Conservation (phyloP, 1,284 basidiomycete species). For the Volvariella surrecta region DNA sequence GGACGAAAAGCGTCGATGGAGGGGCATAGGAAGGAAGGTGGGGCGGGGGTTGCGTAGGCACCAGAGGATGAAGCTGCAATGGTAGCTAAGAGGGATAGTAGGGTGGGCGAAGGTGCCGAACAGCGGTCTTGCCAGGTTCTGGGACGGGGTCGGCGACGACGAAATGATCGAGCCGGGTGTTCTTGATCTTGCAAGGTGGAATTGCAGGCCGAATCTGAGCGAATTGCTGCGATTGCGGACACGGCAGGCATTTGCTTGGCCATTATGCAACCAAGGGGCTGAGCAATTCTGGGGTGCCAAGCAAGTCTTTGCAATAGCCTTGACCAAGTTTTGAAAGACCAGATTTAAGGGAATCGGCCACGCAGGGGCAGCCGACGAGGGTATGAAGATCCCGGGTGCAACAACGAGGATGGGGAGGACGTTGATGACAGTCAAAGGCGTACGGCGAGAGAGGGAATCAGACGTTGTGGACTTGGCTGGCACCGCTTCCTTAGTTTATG, state of each 20-base stretch:
- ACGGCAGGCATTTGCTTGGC: constrained; percentile 27
- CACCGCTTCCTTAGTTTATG: constrained; percentile 1
- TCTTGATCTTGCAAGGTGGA: constrained; percentile 4
- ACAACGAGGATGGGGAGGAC: constrained; percentile 7
- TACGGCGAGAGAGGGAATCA: constrained; percentile 9
- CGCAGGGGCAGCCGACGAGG: constrained; percentile 1
- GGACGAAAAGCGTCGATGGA: constrained; percentile 22
- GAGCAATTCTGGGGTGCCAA: constrained; percentile 25
- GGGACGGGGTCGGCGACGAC: constrained; percentile 9
- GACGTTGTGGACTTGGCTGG: constrained; percentile 4
- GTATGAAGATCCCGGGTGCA: constrained; percentile 5
- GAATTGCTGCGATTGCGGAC: constrained; percentile 11
- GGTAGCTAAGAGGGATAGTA: constrained; percentile 48
- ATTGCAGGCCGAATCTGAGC: constrained; percentile 10
- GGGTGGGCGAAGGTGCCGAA: constrained; percentile 31
- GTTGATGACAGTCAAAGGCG: constrained; percentile 5
- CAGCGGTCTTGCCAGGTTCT: constrained; percentile 11
- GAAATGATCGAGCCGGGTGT: constrained; percentile 2
- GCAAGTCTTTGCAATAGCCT: constrained; percentile 20
- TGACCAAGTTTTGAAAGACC: not conserved
- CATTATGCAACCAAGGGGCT: constrained; percentile 23
- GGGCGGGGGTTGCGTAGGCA: constrained; percentile 39
- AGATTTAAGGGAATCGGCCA: not conserved
- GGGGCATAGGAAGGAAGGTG: constrained; percentile 57
- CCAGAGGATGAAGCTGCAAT: constrained; percentile 36